Evolutionary conservation across 345 rosid genomes (phyloP).

Genomic region (Eucalyptus leucophloia): DNA sequence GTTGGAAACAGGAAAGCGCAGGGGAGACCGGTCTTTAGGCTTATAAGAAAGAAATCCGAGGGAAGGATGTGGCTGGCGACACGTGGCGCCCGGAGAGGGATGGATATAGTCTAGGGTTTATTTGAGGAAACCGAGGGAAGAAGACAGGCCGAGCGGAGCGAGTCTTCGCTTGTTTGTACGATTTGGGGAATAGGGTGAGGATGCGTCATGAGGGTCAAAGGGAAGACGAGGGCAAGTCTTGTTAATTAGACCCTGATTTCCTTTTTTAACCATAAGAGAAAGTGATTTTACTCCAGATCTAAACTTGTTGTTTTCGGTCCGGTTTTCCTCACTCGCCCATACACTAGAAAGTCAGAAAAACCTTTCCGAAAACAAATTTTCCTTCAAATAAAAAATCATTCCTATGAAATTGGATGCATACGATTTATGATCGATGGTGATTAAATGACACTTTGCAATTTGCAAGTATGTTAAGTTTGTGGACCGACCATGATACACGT

Average conservation of each 20-base stretch:
- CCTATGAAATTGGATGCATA: not conserved
- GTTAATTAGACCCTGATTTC: not conserved
- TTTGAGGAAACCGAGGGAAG: not conserved
- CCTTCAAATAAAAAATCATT: not conserved
- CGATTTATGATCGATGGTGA: rapidly evolving
- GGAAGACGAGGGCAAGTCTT: not conserved
- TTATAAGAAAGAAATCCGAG: not conserved
- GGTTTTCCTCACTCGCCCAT: not conserved
- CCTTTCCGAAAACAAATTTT: not conserved
- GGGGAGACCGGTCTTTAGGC: not conserved
- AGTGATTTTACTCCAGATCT: not conserved
- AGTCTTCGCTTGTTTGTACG: not conserved
- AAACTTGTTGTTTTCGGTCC: not conserved
- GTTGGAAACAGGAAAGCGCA: not conserved
- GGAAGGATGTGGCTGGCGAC: not conserved
- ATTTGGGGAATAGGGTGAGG: not conserved
- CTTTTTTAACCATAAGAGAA: not conserved
- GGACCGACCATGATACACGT: not conserved
- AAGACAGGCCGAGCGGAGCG: not conserved
- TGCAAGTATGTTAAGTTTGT: not conserved
- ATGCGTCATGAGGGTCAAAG: not conserved
- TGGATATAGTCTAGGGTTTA: not conserved
- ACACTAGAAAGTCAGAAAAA: not conserved
- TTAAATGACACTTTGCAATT: not conserved
- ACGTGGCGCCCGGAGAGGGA: not conserved